phyloP scores from a whole-genome alignment of 352 stramenopile species.

The Pythium phragmiticola region DNA sequence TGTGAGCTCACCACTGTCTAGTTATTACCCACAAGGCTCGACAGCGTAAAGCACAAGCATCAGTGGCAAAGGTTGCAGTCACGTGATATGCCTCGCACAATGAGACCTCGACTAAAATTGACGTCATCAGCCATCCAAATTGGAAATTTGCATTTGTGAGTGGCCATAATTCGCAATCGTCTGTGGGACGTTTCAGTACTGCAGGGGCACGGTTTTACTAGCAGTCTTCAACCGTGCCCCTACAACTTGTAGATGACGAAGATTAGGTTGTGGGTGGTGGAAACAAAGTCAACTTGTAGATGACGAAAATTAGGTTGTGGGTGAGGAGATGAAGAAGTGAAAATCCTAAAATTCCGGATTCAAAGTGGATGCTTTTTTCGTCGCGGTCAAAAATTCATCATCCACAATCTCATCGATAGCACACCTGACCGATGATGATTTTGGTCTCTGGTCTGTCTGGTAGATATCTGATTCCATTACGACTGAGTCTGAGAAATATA shows the following conservation, averaged over 20 bases:
- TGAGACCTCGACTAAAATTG: background rate
- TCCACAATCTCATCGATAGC: slow-evolving; percentile 3
- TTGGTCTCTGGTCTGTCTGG: background rate
- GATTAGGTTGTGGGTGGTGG: too few relatives aligned
- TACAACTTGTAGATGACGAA: background rate
- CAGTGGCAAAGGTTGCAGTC: background rate
- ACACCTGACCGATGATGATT: background rate
- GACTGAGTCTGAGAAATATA: background rate
- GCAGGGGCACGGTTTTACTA: too few relatives aligned
- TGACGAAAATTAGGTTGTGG: background rate
- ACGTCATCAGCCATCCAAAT: background rate
- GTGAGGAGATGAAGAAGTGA: background rate
- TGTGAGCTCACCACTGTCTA: slow-evolving; percentile 1
- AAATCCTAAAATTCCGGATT: background rate
- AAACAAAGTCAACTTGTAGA: background rate
- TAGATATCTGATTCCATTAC: background rate
- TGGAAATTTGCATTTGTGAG: background rate
- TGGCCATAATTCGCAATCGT: background rate
- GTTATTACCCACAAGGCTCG: background rate
- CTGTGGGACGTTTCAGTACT: too few relatives aligned
- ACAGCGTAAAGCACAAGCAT: too few relatives aligned
- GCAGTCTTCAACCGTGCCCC: too few relatives aligned
- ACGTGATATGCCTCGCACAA: background rate
- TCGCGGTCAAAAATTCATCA: slow-evolving; percentile 3
- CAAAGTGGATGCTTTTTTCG: background rate